These are phyloP conservation scores for Fraxinus paxiana DNA, from an alignment of 305 asterid genomes.

Conservation along the genomic window DNA sequence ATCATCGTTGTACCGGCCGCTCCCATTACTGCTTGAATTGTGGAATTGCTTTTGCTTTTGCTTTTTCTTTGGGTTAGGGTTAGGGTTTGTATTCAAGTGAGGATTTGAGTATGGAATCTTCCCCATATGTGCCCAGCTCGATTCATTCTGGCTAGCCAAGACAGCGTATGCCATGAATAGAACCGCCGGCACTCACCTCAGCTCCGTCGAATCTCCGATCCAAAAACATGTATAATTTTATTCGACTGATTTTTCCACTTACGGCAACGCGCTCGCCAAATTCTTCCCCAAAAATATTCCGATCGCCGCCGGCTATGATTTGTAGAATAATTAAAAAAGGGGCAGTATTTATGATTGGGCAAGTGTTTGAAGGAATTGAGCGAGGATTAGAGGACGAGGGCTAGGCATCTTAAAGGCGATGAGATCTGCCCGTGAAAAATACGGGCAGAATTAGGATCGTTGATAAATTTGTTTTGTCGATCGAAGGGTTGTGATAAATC, in stretches of 20 bases:
- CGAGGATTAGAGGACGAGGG: slow-evolving; percentile 51
- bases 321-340: background rate
- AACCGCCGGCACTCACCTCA: slow-evolving; percentile 42
- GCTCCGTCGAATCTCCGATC: slow-evolving; percentile 44
- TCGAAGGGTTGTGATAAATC: slow-evolving; percentile 38
- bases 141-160: slow-evolving; percentile 79
- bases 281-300: background rate
- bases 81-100: slow-evolving; percentile 57
- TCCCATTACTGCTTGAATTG: slow-evolving; percentile 37
- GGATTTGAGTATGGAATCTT: slow-evolving; percentile 55
- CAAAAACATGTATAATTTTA: slow-evolving; percentile 41
- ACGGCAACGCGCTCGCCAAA: slow-evolving; percentile 22
- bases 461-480: slow-evolving; percentile 21
- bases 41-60: slow-evolving; percentile 77
- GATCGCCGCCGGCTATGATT: slow-evolving; percentile 21
- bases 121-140: slow-evolving; percentile 93
- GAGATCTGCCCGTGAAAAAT: slow-evolving; percentile 68
- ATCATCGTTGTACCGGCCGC: slow-evolving; percentile 39
- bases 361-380: slow-evolving; percentile 67
- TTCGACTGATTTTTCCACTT: background rate
- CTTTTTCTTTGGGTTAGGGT: slow-evolving; percentile 65
- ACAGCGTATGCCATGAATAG: slow-evolving; percentile 82
- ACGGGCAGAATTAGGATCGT: slow-evolving; percentile 68
- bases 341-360: slow-evolving; percentile 12
- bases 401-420: slow-evolving; percentile 75